Percentiles rank a stretch among this genome's conserved stretches.
These are phyloP conservation scores for Cyclotella choctawhatcheeana DNA, from an alignment of 108 stramenopile genomes.

Conservation along the genomic window DNA sequence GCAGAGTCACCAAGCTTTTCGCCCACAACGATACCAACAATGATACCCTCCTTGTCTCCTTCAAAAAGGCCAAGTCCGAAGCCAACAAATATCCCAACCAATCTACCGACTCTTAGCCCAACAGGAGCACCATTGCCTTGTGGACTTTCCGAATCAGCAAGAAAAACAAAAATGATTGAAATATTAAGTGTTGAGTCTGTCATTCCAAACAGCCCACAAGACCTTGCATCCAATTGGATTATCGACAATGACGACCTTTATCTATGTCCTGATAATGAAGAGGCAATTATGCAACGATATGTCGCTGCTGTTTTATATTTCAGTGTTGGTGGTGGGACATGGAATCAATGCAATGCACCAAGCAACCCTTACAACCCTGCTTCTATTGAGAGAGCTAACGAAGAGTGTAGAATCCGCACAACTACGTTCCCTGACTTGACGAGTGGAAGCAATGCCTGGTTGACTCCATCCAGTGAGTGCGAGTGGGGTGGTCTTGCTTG, in stretches of 20 bases:
- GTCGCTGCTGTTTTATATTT: slow-evolving; percentile 54
- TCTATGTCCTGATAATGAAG: slow-evolving; percentile 56
- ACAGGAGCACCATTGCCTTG: slow-evolving; percentile 31
- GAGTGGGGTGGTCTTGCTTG: slow-evolving; percentile 69
- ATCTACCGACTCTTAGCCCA: slow-evolving; percentile 1
- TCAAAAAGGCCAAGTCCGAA: neutral
- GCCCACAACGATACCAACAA: slow-evolving; percentile 17
- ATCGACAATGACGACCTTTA: slow-evolving; percentile 50
- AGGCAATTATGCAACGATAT: slow-evolving; percentile 58
- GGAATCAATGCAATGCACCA: slow-evolving; percentile 67
- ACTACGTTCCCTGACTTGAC: slow-evolving; percentile 7
- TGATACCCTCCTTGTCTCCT: slow-evolving; percentile 1
- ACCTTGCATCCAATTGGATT: slow-evolving; percentile 55
- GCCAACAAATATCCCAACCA: neutral
- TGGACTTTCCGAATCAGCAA: slow-evolving; percentile 34
- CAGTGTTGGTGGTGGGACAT: slow-evolving; percentile 21
- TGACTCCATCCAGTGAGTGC: slow-evolving; percentile 61
- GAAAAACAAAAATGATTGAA: slow-evolving; percentile 40
- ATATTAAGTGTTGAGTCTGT: slow-evolving; percentile 30
- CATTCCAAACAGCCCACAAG: slow-evolving; percentile 52
- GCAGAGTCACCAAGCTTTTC: neutral
- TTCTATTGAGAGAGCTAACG: slow-evolving; percentile 54
- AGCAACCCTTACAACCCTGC: slow-evolving; percentile 19
- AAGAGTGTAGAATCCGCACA: slow-evolving; percentile 38
- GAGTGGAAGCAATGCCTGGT: slow-evolving; percentile 56